Base-by-base conservation (phyloP, 768 basidiomycete genomes). In the Suillus americanus region DNA sequence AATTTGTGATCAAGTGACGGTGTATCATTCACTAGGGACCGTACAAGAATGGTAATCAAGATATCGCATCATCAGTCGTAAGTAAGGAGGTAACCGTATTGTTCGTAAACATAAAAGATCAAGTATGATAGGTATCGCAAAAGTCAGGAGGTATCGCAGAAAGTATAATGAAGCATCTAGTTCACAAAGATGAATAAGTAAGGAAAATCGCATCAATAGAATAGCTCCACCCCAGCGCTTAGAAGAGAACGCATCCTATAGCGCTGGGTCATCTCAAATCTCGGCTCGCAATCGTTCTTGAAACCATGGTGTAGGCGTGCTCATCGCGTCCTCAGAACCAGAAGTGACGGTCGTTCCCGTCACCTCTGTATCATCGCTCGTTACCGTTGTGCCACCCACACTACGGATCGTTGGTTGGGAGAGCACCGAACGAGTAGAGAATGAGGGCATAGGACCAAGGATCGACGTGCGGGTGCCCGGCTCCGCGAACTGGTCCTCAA, bases 381-480 rank as follows among this genome's bases (percentile, higher is more conserved):
- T 70, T 6, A 38, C 20, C 20, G 75, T 76, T 18, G 75, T 76
- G 30, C 68, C 67, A 14, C 73, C 76, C 35, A 76, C 65, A 55
- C 75, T 77, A 6, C 72, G 72, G 56, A 76, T 75, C 37, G 76
- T 76, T 3, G 74, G 73, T 53, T 74, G 64, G 1, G n/a, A 67
- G 54, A 66, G 66, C 12, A 55, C 50, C 3, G 75, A 76, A 43
- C 63, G 72, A 18, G 63, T 65, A 4, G 66, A 62, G 61, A 77
- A 76, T 1, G 76, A 76, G 3, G 74, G 75, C 76, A 76, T 77
- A 5, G 75, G 75, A 1, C 75, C 75, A 35, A 77, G 62, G 3
- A 76, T 61, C 2, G 76, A 76, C 8, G 69, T 18, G 0, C 76
- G 76, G n/a, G 60, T 74, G 53, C 64, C 54, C 18, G 61, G 62